Base-by-base conservation (phyloP, 73 alveolate genomes). In the Diophrys sp. region DNA sequence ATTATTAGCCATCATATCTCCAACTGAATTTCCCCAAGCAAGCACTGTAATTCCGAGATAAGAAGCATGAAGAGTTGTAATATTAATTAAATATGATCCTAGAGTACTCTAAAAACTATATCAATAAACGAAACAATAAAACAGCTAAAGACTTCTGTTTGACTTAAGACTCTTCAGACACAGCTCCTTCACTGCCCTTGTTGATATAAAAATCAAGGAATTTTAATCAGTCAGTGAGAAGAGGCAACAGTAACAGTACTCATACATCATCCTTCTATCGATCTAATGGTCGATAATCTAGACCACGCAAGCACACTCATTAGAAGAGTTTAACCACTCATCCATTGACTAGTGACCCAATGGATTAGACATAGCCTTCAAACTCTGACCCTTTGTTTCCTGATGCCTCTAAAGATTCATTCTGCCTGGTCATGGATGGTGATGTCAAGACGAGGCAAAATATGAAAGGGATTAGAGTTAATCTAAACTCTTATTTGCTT, bases 11-110 rank as follows among this genome's bases (percentile, higher is more conserved):
- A 94, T 77, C 78, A 96, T 90, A 85, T 97, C 99, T 33, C 99
- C 96, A 23, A 96, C 81, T 34, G 99, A 95, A 86, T 97, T 97
- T 33, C 99, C 99, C 95, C 94, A 95, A 1, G 99, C 97, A 31
- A 97, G 84, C 44, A 97, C 80, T 2, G 99, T 97, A 88, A 97
- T 77, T 56, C 98, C 99, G 72, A 97, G 85, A 83, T 91, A 87
- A 31, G 97, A n/a, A n/a, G n/a, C n/a, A n/a, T n/a, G n/a, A n/a
- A n/a, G n/a, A n/a, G n/a, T n/a, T n/a, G n/a, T n/a, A n/a, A n/a
- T n/a, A 44, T 44, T 44, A 44, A 44, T 11, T 44, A 44, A 44
- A 44, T 44, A 44, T 44, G 62, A 44, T 44, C 5, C 18, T 44
- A 18, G 62, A 44, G 62, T 44, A 44, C 62, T 11, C n/a, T 18